Percentiles rank a stretch among this genome's conserved stretches.
Conservation (phyloP, 176 grass and related monocot genomes). For the Aegilops speltoides region DNA sequence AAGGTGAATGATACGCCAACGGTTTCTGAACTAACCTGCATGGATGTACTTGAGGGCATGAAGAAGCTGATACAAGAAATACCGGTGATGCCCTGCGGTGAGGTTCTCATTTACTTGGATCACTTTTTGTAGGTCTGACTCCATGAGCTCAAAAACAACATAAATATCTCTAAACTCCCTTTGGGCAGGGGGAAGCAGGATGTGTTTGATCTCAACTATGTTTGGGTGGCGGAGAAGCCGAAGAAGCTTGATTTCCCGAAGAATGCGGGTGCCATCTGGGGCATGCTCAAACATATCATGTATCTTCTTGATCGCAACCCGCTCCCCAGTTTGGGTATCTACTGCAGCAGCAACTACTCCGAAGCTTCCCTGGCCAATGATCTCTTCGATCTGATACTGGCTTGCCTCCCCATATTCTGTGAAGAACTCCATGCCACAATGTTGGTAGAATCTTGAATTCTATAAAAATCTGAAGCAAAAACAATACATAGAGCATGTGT, state of each 20-base stretch:
- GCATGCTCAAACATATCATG: conserved; percentile 75
- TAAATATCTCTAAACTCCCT: conserved; percentile 88
- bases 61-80: conserved; percentile 85
- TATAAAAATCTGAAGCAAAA: conserved; percentile 10
- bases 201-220: conserved; percentile 83
- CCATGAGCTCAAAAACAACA: conserved; percentile 93
- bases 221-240: conserved; percentile 66
- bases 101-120: conserved; percentile 79
- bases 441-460: neutral
- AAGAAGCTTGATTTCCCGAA: conserved; percentile 88
- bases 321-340: conserved; percentile 68
- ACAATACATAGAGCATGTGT: neutral
- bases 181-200: conserved; percentile 75
- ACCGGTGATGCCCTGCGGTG: conserved; percentile 69
- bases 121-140: conserved; percentile 76
- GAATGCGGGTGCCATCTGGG: conserved; percentile 66
- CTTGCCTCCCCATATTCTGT: conserved; percentile 83
- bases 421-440: conserved; percentile 69
- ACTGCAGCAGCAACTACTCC: conserved; percentile 80
- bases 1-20: conserved; percentile 14
- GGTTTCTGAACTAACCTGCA: conserved; percentile 51
- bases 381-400: conserved; percentile 69
- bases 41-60: conserved; percentile 88
- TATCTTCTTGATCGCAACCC: conserved; percentile 89
- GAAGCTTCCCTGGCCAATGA: conserved; percentile 84